Conservation (phyloP, 2,329 filamentous ascomycete genomes). For the Lachnellula willkommii region DNA sequence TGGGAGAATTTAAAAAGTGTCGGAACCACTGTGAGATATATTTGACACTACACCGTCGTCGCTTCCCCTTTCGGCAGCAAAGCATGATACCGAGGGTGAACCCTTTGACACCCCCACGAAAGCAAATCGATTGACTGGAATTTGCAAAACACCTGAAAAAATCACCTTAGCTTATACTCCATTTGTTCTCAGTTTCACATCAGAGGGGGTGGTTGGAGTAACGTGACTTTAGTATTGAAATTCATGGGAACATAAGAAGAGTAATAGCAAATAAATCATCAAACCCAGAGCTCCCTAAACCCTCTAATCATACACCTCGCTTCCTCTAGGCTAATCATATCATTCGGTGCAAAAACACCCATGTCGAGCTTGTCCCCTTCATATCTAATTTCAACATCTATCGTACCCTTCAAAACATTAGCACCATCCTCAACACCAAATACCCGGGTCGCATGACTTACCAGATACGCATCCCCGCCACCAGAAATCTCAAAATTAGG, state of each 20-base stretch:
- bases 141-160: too few relatives aligned
- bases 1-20: too few relatives aligned
- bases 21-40: too few relatives aligned
- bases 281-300: constrained; percentile 10
- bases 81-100: too few relatives aligned
- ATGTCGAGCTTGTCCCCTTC: constrained; percentile 23
- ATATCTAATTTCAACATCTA: constrained; percentile 31
- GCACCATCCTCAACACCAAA: neutral
- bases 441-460: constrained; percentile 10
- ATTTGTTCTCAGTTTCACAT: too few relatives aligned
- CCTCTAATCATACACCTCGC: constrained; percentile 20
- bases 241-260: neutral
- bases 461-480: constrained; percentile 19
- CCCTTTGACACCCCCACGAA: too few relatives aligned
- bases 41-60: too few relatives aligned
- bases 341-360: constrained; percentile 26
- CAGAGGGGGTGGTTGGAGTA: too few relatives aligned
- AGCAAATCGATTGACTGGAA: too few relatives aligned
- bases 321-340: constrained; percentile 18
- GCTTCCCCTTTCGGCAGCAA: too few relatives aligned
- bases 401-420: constrained; percentile 21
- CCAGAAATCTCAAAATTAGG: neutral
- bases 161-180: too few relatives aligned
- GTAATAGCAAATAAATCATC: neutral
- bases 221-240: neutral